Conservation (phyloP, 2,329 filamentous ascomycete genomes). For the Colletotrichum simmondsii region DNA sequence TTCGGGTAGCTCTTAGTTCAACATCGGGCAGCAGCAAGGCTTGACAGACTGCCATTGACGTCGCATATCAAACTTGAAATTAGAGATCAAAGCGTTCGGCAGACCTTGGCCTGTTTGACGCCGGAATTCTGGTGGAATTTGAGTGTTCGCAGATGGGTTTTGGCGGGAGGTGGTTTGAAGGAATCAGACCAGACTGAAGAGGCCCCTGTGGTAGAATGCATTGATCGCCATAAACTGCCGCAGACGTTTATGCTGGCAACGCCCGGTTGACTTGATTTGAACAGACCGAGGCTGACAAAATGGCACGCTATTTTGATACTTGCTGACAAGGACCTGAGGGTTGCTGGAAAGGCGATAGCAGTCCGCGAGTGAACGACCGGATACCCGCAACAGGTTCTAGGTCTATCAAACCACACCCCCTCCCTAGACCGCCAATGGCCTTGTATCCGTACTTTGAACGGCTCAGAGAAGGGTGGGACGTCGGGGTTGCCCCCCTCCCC, state of each 20-base stretch:
- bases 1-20: background rate
- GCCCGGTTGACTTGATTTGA: slow-evolving; percentile 8
- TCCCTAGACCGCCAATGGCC: background rate
- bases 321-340: slow-evolving; percentile 16
- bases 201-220: slow-evolving; percentile 16
- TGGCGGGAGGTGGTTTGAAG: background rate
- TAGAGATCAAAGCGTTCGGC: slow-evolving; percentile 16
- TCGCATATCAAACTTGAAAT: slow-evolving; percentile 18
- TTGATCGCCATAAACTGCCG: slow-evolving; percentile 28
- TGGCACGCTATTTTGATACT: slow-evolving; percentile 19
- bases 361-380: background rate
- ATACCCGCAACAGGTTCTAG: slow-evolving; percentile 5
- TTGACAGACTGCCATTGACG: slow-evolving; percentile 7
- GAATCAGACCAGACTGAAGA: slow-evolving; percentile 9
- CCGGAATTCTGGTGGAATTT: background rate
- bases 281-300: slow-evolving; percentile 23
- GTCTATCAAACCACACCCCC: slow-evolving; percentile 17
- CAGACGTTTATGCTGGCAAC: slow-evolving; percentile 18
- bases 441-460: background rate
- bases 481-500: slow-evolving; percentile 3
- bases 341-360: slow-evolving; percentile 6
- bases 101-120: slow-evolving; percentile 16
- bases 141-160: background rate
- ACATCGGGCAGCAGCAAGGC: slow-evolving; percentile 4
- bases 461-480: slow-evolving; percentile 16